Evolutionary conservation across 306 rosid genomes (phyloP), one percentile per base, ranked within the genome.

Genomic region (Citrullus mucosospermus): DNA sequence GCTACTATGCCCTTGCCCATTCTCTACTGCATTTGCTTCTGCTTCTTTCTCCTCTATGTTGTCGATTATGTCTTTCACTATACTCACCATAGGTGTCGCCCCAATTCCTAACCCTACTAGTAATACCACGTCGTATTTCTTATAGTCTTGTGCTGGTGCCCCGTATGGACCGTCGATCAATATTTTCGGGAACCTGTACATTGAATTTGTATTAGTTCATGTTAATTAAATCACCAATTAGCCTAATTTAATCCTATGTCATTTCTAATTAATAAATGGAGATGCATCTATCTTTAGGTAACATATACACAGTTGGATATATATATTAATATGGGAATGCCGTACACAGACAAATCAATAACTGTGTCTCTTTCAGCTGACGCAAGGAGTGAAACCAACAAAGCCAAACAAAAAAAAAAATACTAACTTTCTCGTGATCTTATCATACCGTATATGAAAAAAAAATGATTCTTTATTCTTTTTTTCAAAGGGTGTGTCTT

Each of bases 61-160:
- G 79, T 80, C 66, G 30, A 86, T 86, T 38, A 88, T 88, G 83
- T 88, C 92, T 75, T 86, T 88, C 8, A 88, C 86, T 28, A 88
- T 88, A 85, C 92, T 88, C 30, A 88, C 83, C 92, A 88, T 88
- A 3, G 91, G 92, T 20, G 90, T 88, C 38, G 92, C 92, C 57
- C 92, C 92, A 4, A 88, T 88, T 13, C 92, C 92, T 6, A 88
- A 88, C 22, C 92, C 92, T 1, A 88, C 88, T 8, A 88, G 84
- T 72, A 88, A 55, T 2, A 88, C 92, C 48, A 86, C 92, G 44
- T 86, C 92, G 79, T 88, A 88, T 46, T 86, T 86, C 81, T 84
- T 86, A 85, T 86, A 88, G 85, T 88, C 90, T 79, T 88, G 92
- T 50, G 92, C 90, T 2, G 92, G 92, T 4, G 92, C 92, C 25